Evolutionary conservation across 768 basidiomycete genomes (phyloP).

Genomic region (Suillus subalutaceus): DNA sequence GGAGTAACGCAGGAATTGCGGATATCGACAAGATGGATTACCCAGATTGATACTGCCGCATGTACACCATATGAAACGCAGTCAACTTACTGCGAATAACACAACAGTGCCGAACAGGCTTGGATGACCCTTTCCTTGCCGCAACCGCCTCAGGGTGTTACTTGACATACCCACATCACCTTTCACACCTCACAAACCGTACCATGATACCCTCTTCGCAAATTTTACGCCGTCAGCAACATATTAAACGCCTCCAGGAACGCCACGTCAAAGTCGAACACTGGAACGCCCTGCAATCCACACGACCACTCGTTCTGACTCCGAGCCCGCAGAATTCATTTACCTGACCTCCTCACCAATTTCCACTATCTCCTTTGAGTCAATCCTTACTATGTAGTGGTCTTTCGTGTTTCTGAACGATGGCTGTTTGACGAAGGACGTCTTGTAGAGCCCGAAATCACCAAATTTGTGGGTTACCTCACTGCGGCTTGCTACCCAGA

Average conservation of each 20-base stretch:
- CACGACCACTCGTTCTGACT: not conserved
- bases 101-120: not conserved
- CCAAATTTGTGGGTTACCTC: constrained; percentile 51
- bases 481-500: constrained; percentile 67
- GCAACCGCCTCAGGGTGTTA: not conserved
- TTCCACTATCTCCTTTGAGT: not conserved
- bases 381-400: not conserved
- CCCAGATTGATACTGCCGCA: not conserved
- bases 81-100: not conserved
- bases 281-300: not conserved
- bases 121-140: not conserved
- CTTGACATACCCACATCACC: not conserved
- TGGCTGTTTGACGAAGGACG: not conserved
- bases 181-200: not conserved
- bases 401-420: not conserved
- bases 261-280: not conserved
- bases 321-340: not conserved
- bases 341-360: not conserved
- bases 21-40: not conserved
- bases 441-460: constrained; percentile 30
- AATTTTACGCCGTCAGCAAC: not conserved
- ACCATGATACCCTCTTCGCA: not conserved
- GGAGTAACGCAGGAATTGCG: not conserved
- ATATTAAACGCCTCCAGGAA: not conserved
- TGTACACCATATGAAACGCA: not conserved